Conservation (phyloP, 306 rosid genomes). For the Quercus rubra region DNA sequence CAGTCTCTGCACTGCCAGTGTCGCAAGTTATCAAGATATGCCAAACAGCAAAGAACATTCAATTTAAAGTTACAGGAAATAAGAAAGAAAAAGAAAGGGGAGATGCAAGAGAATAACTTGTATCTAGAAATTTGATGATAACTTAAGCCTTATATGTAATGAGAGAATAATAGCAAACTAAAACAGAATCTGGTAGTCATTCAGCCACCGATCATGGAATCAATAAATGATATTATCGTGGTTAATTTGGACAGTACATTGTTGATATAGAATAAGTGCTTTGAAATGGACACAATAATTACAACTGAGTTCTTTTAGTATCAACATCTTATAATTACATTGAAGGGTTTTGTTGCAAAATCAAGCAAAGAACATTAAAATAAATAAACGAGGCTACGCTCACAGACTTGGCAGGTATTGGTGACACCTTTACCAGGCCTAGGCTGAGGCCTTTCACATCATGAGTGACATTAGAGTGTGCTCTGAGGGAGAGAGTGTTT, state of each 20-base stretch:
- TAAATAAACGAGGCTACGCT: slow-evolving; percentile 35
- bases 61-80: neutral
- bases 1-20: slow-evolving; percentile 59
- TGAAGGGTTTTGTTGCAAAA: neutral
- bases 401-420: slow-evolving; percentile 58
- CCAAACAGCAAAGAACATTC: neutral
- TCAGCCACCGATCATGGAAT: neutral
- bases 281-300: neutral
- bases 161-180: neutral
- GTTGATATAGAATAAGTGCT: neutral
- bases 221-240: neutral
- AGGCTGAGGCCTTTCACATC: slow-evolving; percentile 73
- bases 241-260: neutral
- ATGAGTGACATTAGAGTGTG: slow-evolving; percentile 22
- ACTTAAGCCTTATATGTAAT: neutral
- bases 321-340: neutral
- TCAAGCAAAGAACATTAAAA: neutral
- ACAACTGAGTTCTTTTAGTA: neutral
- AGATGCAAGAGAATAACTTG: neutral
- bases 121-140: neutral
- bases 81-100: slow-evolving; percentile 16
- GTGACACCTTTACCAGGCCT: slow-evolving; percentile 62
- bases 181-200: neutral
- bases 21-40: slow-evolving; percentile 31
- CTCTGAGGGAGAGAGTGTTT: too few species aligned